phyloP scores from a whole-genome alignment of 352 stramenopile species.

The Ochromonadaceae sp. region DNA sequence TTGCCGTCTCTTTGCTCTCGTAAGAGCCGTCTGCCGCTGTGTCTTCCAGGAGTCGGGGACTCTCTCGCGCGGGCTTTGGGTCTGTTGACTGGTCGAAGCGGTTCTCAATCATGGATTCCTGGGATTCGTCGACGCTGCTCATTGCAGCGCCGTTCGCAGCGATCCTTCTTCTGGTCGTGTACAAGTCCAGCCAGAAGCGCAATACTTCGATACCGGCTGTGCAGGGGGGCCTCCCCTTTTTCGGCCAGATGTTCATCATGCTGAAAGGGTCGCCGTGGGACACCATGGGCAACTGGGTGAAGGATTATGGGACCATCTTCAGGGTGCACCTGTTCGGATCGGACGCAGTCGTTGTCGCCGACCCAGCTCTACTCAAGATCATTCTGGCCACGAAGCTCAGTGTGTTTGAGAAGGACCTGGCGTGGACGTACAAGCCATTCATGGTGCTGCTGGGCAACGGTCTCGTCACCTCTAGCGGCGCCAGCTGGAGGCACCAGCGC shows the following conservation, averaged over 20 bases:
- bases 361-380: conserved; percentile 32
- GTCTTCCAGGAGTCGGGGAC: too few relatives aligned
- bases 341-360: conserved; percentile 26
- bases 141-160: too few relatives aligned
- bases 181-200: too few relatives aligned
- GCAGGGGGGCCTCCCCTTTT: conserved; percentile 27
- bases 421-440: conserved; percentile 34
- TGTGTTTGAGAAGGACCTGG: conserved; percentile 34
- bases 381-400: conserved; percentile 33
- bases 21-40: too few relatives aligned
- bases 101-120: too few relatives aligned
- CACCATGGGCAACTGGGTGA: conserved; percentile 29
- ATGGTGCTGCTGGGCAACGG: conserved; percentile 31
- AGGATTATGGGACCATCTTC: conserved; percentile 28
- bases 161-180: too few relatives aligned
- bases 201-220: conserved; percentile 20
- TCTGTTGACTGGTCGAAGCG: too few relatives aligned
- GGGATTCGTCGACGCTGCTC: too few relatives aligned
- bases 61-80: too few relatives aligned
- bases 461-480: conserved; percentile 32
- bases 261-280: conserved; percentile 31
- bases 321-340: conserved; percentile 31
- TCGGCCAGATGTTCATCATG: conserved; percentile 33
- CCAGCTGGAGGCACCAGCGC: conserved; percentile 28
- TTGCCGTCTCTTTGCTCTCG: too few relatives aligned